Evolutionary conservation across 805 yeast species (phyloP), one percentile per base, ranked within the genome.

Genomic region (Zygosaccharomyces gambellarensis): DNA sequence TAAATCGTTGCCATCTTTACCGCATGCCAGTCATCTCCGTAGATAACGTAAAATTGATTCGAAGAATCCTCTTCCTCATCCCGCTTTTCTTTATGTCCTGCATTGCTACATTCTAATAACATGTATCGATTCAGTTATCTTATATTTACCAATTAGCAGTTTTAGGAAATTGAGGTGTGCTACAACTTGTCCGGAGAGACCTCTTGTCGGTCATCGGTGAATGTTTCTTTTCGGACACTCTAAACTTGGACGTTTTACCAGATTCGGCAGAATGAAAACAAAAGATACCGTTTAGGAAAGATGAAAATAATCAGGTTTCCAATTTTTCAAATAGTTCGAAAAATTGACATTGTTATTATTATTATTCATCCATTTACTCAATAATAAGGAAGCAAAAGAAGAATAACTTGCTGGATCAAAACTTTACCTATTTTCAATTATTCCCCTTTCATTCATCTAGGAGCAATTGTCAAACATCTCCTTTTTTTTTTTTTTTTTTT

Each of bases 171-270:
- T 8, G 22, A 21, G 14, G 25, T 12, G 34, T 21, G 30, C 19
- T 12, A 10, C 27, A 9, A 21, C n/a, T 25, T 42, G 36, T 42
- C 45, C 45, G 45, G 36, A 30, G 23, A 30, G n/a, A 10, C 36
- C 14, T 30, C 21, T 14, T 17, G 23, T n/a, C 17, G 22, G 14
- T 11, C 25, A 21, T 25, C 9, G 28, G 9, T 25, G 9, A 22
- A 21, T 29, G 28, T 17, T 14, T 25, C 45, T 29, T 42, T 29
- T 42, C 45, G 45, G 45, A 42, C 36, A 42, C n/a, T 22, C n/a
- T 46, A 8, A 25, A 8, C 21, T 39, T 43, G 25, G 28, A 43
- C 17, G 23, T 36, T 43, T 43, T 43, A 28, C 46, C 34, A 6
- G 29, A 43, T 25, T 14, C 9, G 34, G 40, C 11, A 32, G 22